phyloP scores from a whole-genome alignment of 208 protist species.

The Wallacemonas sp. region DNA sequence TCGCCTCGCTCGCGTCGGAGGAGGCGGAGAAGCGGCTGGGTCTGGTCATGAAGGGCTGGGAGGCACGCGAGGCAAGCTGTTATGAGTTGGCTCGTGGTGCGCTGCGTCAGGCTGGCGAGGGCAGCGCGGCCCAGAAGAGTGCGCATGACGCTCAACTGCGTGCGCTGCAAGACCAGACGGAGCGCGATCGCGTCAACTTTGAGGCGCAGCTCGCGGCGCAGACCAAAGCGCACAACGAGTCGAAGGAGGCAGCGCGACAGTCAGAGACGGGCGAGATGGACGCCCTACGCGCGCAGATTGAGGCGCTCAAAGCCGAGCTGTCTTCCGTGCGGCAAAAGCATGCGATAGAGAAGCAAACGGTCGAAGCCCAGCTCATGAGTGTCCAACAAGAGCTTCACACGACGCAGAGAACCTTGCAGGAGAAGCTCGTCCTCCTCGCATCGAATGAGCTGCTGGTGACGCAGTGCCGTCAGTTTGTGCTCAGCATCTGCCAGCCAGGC shows the following conservation, averaged over 20 bases:
- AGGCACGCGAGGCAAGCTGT: conserved; percentile 5
- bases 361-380: conserved; percentile 16
- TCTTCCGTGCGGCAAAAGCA: conserved; percentile 26
- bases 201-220: neutral
- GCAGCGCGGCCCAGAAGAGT: neutral
- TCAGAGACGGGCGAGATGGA: conserved; percentile 10
- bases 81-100: neutral
- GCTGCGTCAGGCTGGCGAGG: neutral
- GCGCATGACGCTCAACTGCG: conserved; percentile 1
- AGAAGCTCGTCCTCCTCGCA: conserved; percentile 19
- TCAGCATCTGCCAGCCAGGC: conserved; percentile 75
- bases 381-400: conserved; percentile 12
- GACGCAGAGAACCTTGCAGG: conserved; percentile 26
- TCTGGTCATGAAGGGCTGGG: neutral
- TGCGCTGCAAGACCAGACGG: neutral
- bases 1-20: conserved; percentile 7
- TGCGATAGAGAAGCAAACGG: conserved; percentile 35
- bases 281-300: conserved; percentile 14
- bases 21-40: conserved; percentile 6
- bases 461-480: conserved; percentile 79
- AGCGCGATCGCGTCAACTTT: neutral
- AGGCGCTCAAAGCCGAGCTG: conserved; percentile 22
- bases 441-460: conserved; percentile 48
- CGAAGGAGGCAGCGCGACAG: conserved; percentile 8
- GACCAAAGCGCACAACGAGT: neutral